phyloP scores from a whole-genome alignment of 768 basidiomycete genomes.

The Termitomyces titanicus region DNA sequence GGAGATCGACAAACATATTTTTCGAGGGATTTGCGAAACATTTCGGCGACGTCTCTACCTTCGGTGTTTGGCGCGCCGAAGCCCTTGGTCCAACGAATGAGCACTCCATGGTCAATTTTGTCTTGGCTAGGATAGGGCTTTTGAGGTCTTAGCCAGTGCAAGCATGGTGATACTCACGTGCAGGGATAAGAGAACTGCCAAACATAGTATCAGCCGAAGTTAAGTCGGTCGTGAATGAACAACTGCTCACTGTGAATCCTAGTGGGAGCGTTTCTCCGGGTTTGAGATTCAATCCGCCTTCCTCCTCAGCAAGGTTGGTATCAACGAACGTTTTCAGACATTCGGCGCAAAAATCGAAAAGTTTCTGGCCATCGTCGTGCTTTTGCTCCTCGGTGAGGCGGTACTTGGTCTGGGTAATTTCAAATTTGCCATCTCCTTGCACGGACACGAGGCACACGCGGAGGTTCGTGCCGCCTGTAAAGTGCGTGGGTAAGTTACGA shows the following conservation, averaged over 20 bases:
- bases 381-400: slow-evolving; percentile 97
- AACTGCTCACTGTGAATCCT: slow-evolving; percentile 80
- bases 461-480: slow-evolving; percentile 88
- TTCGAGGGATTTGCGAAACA: slow-evolving; percentile 82
- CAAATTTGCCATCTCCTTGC: slow-evolving; percentile 92
- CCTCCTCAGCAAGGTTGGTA: slow-evolving; percentile 54
- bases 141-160: not conserved
- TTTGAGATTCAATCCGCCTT: slow-evolving; percentile 43
- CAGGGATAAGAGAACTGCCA: slow-evolving; percentile 44
- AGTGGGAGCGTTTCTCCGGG: slow-evolving; percentile 67
- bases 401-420: slow-evolving; percentile 97
- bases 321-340: slow-evolving; percentile 87
- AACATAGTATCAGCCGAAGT: slow-evolving; percentile 37
- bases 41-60: slow-evolving; percentile 86
- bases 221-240: not conserved
- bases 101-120: slow-evolving; percentile 87
- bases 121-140: slow-evolving; percentile 58
- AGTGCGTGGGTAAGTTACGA: not conserved
- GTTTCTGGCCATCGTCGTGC: slow-evolving; percentile 90
- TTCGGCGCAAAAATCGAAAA: slow-evolving; percentile 98
- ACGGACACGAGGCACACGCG: slow-evolving; percentile 95
- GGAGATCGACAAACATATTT: slow-evolving; percentile 59
- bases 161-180: not conserved
- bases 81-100: slow-evolving; percentile 99
- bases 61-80: slow-evolving; percentile 92